phyloP scores from a whole-genome alignment of 164 flowering plant species.

The Paratinospora sagittata region DNA sequence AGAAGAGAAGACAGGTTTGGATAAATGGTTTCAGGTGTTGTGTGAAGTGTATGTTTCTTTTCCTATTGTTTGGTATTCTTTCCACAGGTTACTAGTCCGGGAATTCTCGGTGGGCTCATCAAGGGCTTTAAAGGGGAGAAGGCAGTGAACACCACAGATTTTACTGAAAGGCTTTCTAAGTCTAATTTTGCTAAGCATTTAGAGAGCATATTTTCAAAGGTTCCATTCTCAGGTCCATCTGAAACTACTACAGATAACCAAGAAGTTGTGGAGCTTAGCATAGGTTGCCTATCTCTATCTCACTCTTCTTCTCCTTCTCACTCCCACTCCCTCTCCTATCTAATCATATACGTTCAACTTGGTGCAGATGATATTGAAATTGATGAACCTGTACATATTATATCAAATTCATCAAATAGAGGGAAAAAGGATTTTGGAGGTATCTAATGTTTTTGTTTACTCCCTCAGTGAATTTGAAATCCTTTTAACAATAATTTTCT shows the following conservation, averaged over 20 bases:
- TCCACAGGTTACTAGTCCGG: conserved; percentile 36
- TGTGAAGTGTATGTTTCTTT: conserved; percentile 5
- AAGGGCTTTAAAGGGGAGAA: conserved; percentile 59
- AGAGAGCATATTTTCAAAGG: conserved; percentile 51
- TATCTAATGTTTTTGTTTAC: conserved; percentile 14
- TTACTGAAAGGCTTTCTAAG: conserved; percentile 19
- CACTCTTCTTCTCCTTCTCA: neutral
- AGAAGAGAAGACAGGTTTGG: conserved; percentile 63
- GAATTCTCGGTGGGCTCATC: conserved; percentile 51
- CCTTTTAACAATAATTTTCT: neutral
- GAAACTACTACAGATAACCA: conserved; percentile 15
- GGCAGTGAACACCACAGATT: conserved; percentile 22
- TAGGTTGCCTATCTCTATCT: conserved; percentile 41
- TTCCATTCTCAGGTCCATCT: conserved; percentile 40
- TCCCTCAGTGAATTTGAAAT: conserved; percentile 3
- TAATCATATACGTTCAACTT: conserved; percentile 11
- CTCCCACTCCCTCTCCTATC: neutral
- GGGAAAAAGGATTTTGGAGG: conserved; percentile 32
- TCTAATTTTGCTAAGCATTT: conserved; percentile 28
- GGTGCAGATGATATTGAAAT: conserved; percentile 79
- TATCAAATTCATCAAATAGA: conserved; percentile 39
- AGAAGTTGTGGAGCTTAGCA: conserved; percentile 39
- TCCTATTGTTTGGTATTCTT: conserved; percentile 7
- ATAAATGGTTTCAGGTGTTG: conserved; percentile 1
- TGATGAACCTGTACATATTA: conserved; percentile 47